Base-by-base conservation (phyloP, 2,329 filamentous ascomycete genomes). In the Fusarium ramigenum region DNA sequence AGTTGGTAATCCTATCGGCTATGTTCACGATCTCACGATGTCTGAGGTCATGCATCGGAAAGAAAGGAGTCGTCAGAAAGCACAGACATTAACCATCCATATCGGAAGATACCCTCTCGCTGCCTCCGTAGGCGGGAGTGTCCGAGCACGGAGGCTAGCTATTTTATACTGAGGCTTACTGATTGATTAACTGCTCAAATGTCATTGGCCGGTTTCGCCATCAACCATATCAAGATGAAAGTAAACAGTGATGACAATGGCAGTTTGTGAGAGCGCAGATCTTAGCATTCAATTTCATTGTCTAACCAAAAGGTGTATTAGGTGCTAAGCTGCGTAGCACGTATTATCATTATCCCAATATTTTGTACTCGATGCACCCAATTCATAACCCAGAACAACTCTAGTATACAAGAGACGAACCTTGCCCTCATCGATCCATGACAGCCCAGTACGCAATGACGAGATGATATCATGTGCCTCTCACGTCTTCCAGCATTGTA, bases 121-220 rank as follows among this genome's bases (percentile, higher is more conserved):
- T 54, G 68, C 46, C 62, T 59, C 71, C 69, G 69, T 72, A 36
- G 28, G 37, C 59, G 44, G 63, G 63, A 69, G 46, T 69, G 64
- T 74, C 72, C 72, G 72, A 74, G 30, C 40, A 60, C 68, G 68
- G 71, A 72, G 72, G 34, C 64, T 69, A 59, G 23, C 15, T 46
- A 25, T 60, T 40, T 40, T 57, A 42, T 64, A 62, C 34, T 69
- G 60, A 74, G 54, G 49, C 57, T 76, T 66, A 66, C 63, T 73
- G 75, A 77, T 77, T 77, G 75, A 77, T 77, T 77, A 77, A 77
- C 60, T 61, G 52, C 28, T 54, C 37, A 23, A 18, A 49, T 70
- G 21, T 42, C 40, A 77, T 77, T 77, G 75, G 75, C 44, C 63
- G 11, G 8, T 18, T 42, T 43, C n/a, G 19, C 23, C 34, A 47